Evolutionary conservation across 2,329 filamentous ascomycete species (phyloP), one percentile per base, ranked within the genome.

Genomic region (Trichothecium roseum): DNA sequence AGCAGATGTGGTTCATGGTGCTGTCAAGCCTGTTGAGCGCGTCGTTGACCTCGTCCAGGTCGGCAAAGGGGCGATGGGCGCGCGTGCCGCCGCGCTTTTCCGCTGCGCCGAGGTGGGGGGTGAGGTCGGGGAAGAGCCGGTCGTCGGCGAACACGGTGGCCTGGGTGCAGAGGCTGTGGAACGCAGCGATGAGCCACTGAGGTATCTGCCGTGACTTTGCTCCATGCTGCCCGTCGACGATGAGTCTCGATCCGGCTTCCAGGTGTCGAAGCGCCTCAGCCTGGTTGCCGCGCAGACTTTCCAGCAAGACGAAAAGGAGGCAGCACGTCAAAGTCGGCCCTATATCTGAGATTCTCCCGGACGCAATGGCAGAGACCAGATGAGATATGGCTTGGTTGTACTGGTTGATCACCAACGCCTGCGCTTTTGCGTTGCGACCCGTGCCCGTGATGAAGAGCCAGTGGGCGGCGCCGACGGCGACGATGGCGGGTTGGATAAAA

Each of bases 381-480:
- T 17, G 15, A 4, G 32, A 26, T 4, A 34, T 34, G 22, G 32
- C 32, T 14, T 27, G 10, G 18, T 34, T 34, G 32, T 34, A 34
- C 20, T 34, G 32, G 8, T 8, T 4, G 5, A 34, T 15, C 14
- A 16, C 22, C 15, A 34, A 28, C 8, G 10, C 6, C 8, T 34
- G 10, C 7, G 14, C n/a, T 6, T 5, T 5, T n/a, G 32, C 10
- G 14, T 16, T 18, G 16, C 18, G 4, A 9, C n/a, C 18, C 3
- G 26, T 22, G 20, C n/a, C 16, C 9, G n/a, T 28, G 13, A 17
- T 16, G 32, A 27, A 34, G n/a, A 15, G 13, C 10, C 22, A 15
- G 28, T 34, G 32, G 7, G 32, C 28, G 20, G 32, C 32, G 4
- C 32, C 32, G 13, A 34, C n/a, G 12, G 32, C 32, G n/a, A 34